These are phyloP conservation scores for Trichosporon faecale DNA, from an alignment of 1,284 basidiomycete species.

Conservation along the genomic window DNA sequence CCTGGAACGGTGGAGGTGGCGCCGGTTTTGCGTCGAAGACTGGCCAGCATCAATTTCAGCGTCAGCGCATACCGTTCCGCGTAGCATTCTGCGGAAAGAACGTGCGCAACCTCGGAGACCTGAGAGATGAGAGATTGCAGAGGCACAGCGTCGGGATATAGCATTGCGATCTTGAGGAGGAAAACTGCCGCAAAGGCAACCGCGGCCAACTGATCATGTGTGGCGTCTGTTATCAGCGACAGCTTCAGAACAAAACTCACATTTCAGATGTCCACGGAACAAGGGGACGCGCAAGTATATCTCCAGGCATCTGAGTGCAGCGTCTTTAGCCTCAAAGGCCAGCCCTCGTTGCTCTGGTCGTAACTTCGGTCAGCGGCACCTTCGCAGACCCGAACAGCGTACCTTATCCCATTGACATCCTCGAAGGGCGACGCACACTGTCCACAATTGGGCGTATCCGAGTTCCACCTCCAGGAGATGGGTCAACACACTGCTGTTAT, in stretches of 20 bases:
- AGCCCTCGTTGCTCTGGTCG: conserved; percentile 85
- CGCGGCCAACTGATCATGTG: conserved; percentile 87
- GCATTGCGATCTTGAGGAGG: conserved; percentile 67
- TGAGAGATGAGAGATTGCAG: conserved; percentile 40
- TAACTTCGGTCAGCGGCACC: conserved; percentile 26
- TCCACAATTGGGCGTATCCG: conserved; percentile 88
- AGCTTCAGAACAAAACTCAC: conserved; percentile 19
- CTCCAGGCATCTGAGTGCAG: conserved; percentile 74
- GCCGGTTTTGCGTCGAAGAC: conserved; percentile 78
- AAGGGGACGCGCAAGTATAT: conserved; percentile 40
- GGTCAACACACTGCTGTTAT: conserved; percentile 70
- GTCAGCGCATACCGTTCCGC: conserved; percentile 72
- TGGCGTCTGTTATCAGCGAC: conserved; percentile 61
- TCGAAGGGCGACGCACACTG: conserved; percentile 83
- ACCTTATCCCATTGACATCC: conserved; percentile 92
- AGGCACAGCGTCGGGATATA: conserved; percentile 44
- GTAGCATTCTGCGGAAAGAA: conserved; percentile 49
- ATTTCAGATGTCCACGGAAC: conserved; percentile 47
- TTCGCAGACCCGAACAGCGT: conserved; percentile 43
- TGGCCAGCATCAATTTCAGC: conserved; percentile 82
- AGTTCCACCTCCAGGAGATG: conserved; percentile 82
- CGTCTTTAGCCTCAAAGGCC: conserved; percentile 89
- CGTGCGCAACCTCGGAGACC: conserved; percentile 47
- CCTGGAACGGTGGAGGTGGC: conserved; percentile 60
- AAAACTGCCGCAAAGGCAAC: conserved; percentile 89